Base-by-base conservation (phyloP, 2,329 filamentous ascomycete species). In the Phaeosphaeria sp. region DNA sequence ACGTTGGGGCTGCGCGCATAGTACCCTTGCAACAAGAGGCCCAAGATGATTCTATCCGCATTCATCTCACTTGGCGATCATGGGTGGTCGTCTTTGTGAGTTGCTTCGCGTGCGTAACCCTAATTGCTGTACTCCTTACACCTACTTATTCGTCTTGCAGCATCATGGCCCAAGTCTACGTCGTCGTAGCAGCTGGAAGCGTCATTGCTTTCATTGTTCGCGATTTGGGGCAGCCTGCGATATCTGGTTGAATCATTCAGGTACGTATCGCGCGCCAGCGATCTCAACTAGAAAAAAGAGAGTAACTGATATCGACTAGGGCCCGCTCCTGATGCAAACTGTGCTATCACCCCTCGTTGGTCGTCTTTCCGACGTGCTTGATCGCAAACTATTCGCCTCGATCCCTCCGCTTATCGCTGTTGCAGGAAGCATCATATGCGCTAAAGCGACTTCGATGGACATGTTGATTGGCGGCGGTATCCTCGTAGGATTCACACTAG, bases 171-270 rank as follows among this genome's bases (percentile, higher is more conserved):
- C 84, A 86, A 57, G 81, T 85, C 11, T 86, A 83, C 55, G 83
- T 86, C 3, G 83, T 85, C 4, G 80, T 83, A 1, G 83, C 83
- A 4, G 83, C 84, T 6, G 82, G 83, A 1, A 84, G 82, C 0
- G 83, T 86, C 9, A 82, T 86, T 52, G 81, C 83, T 0, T 87
- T 86, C 65, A 86, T 83, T 58, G 76, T 84, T 21, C 77, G 83
- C 40, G 84, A 86, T 64, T 69, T 87, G 3, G 84, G 83, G 13
- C 78, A 83, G 44, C 74, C 79, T 11, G 72, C 79, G 1, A 77
- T 86, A n/a, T 77, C 83, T 1, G 83, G 83, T 22, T 86, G 84
- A 84, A 81, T 86, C 57, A 86, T 86, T 51, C 83, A 83, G 74
- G 81, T 81, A 60, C 6, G 24, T 42, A 17, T 11, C 30, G 20